Conservation (phyloP, 306 rosid species). For the Lathyrus aphaca region DNA sequence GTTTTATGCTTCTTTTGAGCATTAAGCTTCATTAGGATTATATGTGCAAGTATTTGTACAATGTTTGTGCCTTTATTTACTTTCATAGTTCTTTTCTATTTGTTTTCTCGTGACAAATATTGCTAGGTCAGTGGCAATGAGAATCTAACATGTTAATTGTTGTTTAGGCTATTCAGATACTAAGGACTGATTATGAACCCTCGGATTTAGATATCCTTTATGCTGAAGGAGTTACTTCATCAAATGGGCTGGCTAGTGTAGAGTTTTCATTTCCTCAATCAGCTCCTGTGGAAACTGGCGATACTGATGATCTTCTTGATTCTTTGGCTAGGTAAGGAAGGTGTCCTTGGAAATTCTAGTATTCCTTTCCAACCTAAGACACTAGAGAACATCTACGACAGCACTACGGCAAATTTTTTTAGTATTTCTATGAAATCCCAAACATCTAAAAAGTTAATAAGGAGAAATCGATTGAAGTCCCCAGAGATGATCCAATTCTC, state of each 20-base stretch:
- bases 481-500: neutral
- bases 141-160: slow-evolving; percentile 38
- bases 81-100: slow-evolving; percentile 9
- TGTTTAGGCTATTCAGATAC: slow-evolving; percentile 79
- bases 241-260: slow-evolving; percentile 89
- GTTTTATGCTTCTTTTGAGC: slow-evolving; percentile 9
- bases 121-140: slow-evolving; percentile 33
- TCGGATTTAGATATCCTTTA: slow-evolving; percentile 88
- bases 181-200: slow-evolving; percentile 87
- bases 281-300: slow-evolving; percentile 60
- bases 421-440: neutral
- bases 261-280: slow-evolving; percentile 91
- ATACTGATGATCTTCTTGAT: slow-evolving; percentile 64
- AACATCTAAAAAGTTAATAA: neutral
- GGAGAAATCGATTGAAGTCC: neutral
- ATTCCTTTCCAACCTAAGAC: neutral
- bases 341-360: neutral
- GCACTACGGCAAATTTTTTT: neutral
- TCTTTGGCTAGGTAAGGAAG: slow-evolving; percentile 65
- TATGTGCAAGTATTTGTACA: slow-evolving; percentile 20
- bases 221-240: slow-evolving; percentile 96
- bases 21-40: slow-evolving; percentile 29
- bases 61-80: slow-evolving; percentile 21
- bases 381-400: neutral
- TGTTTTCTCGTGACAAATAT: slow-evolving; percentile 20